Conservation (phyloP, 495 filamentous ascomycete genomes). For the Aspergillus coremiiformis region DNA sequence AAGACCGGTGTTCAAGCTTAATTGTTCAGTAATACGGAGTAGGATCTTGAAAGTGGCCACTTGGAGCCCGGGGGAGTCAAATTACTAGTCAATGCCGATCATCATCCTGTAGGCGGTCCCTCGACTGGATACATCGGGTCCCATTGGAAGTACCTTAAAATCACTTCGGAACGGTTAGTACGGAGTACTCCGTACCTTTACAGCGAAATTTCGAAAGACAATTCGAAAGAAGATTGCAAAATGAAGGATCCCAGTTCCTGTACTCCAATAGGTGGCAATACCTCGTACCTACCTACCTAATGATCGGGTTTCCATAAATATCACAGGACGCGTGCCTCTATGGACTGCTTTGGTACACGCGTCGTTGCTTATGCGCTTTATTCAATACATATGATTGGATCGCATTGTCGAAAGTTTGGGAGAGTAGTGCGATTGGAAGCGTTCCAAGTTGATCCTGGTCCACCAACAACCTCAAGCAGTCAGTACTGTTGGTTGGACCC, state of each 20-base stretch:
- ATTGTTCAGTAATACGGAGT: conserved; percentile 4
- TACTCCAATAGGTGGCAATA: background rate
- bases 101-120: background rate
- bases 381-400: background rate
- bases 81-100: conserved; percentile 2
- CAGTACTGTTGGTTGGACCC: too few relatives aligned
- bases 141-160: too few relatives aligned
- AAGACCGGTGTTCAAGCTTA: conserved; percentile 14
- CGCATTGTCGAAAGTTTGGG: background rate
- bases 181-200: background rate
- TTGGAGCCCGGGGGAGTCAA: background rate
- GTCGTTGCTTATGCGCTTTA: background rate
- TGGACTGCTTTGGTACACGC: background rate
- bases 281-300: background rate
- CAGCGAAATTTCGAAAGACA: too few relatives aligned
- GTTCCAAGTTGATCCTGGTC: conserved; percentile 4
- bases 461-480: too few relatives aligned
- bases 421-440: background rate
- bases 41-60: background rate
- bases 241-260: background rate
- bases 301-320: background rate
- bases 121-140: background rate
- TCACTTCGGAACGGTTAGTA: too few relatives aligned
- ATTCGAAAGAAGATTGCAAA: too few relatives aligned
- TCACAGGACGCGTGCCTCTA: background rate